Evolutionary conservation across 2,329 filamentous ascomycete genomes (phyloP), one percentile per base, ranked within the genome.

Genomic region (Diaporthe sp.): DNA sequence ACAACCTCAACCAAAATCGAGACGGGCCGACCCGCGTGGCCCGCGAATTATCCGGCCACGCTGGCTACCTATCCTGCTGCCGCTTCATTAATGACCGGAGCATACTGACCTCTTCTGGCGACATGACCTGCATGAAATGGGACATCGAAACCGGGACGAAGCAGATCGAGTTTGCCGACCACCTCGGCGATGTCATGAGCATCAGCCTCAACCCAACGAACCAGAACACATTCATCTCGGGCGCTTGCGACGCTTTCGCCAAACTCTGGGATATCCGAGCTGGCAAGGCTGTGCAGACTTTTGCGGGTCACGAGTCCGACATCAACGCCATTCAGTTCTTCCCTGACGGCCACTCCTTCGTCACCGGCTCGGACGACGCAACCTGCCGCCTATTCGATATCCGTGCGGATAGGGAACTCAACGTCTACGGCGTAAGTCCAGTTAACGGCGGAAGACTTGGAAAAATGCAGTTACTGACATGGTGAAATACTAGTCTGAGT

Each of bases 121-220:
- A 99, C 84, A 99, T 99, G 97, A 99, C 97, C 71, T 99, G 97
- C 85, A 98, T 98, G 93, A 94, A 98, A 83, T 99, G 97, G 97
- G 97, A 99, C 88, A 96, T 99, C 79, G 97, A 99, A 87, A 98
- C 96, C 0, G 97, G 97, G 75, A 95, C 96, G 79, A 98, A 98
- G 88, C 94, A 98, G 57, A 98, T 96, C 82, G 97, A 99, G 85
- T 99, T 98, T 80, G 97, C 97, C 82, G 97, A 99, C 86, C 97
- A 99, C 84, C 90, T 99, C 15, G 97, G 97, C 83, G 97, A 99
- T 83, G 97, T 99, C 80, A 99, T 99, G 97, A 98, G 96, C 89
- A 95, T 98, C 87, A 98, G 96, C 90, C 94, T 99, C 86, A 98
- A 99, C 88, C 97, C 97, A 1, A 98, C 97, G 78, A 98, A 98